Evolutionary conservation across 2,329 filamentous ascomycete genomes (phyloP), one percentile per base, ranked within the genome.

Genomic region (Pochonia chlamydosporia): DNA sequence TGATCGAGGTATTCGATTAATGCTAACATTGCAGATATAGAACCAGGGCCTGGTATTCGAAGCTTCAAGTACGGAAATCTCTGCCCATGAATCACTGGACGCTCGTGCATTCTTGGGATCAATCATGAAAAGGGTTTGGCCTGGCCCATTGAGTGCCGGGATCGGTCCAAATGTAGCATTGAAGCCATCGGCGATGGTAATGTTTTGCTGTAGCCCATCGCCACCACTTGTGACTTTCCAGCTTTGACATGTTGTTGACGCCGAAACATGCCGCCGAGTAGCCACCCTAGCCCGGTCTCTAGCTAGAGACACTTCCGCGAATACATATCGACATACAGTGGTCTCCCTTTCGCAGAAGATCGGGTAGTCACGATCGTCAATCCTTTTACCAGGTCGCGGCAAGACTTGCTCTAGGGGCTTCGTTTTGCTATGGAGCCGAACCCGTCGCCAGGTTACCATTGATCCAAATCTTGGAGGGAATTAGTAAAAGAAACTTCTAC

Each of bases 21-120:
- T 40, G 0, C 59, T 66, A 13, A 68, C 57, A 43, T 69, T 64
- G 55, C 70, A 72, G n/a, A 44, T 47, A 52, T 72, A 72, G 44
- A 62, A 70, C 67, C 66, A 72, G 0, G 68, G 56, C 3, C 61
- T 44, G 2, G 49, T 58, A 11, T 44, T 21, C 0, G 63, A 66
- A 2, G 67, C 58, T 48, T 72, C 68, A 14, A 72, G 68, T 1
- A 60, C 68, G 36, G 59, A 49, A 6, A 72, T 55, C 10, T 46
- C 28, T 39, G 50, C 54, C 50, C 62, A 65, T 3, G 56, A 45
- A 0, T 49, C 20, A 8, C 53, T 59, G 44, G 61, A 60, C 3
- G 40, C 49, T 13, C 33, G 40, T n/a, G n/a, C n/a, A n/a, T n/a
- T n/a, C 4, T 47, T 40, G 0, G 47, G 52, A 39, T 63, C 54